Evolutionary conservation across 2,329 filamentous ascomycete species (phyloP).

Genomic region (Cercospora beticola): DNA sequence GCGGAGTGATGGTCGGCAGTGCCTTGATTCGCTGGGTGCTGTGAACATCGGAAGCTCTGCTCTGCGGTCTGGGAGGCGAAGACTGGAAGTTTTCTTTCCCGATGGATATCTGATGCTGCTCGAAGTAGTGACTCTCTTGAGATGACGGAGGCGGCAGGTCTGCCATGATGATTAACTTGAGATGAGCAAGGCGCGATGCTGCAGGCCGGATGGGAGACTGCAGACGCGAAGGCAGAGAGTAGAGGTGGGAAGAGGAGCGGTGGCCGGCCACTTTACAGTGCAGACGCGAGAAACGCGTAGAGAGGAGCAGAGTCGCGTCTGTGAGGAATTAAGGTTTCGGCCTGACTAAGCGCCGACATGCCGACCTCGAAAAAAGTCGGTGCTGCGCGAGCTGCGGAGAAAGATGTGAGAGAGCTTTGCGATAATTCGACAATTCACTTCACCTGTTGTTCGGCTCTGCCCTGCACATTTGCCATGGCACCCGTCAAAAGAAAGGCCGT

Average conservation of each 20-base stretch:
- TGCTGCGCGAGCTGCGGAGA: conserved; percentile 7
- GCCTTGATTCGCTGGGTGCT: conserved; percentile 44
- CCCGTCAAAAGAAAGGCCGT: conserved; percentile 49
- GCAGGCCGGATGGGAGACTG: conserved; percentile 7
- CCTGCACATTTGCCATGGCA: conserved; percentile 39
- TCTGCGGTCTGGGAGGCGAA: conserved; percentile 28
- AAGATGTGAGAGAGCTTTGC: conserved; percentile 1
- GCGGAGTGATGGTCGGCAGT: conserved; percentile 52
- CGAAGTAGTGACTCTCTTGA: conserved; percentile 37
- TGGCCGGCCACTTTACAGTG: conserved; percentile 15
- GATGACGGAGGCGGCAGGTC: conserved; percentile 34
- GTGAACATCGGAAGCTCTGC: conserved; percentile 8
- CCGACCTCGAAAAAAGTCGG: conserved; percentile 7
- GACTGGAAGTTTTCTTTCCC: conserved; percentile 38
- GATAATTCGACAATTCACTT: not conserved
- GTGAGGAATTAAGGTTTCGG: conserved; percentile 3
- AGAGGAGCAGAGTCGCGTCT: conserved; percentile 11
- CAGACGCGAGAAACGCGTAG: conserved; percentile 10
- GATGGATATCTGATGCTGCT: conserved; percentile 29
- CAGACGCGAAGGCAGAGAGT: conserved; percentile 2
- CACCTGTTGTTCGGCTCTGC: not conserved
- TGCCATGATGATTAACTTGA: conserved; percentile 26
- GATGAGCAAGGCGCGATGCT: not conserved
- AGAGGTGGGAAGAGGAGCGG: not conserved
- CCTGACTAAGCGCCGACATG: not conserved